Conservation (phyloP, 2,329 filamentous ascomycete species). For the Fusarium nisikadoi region DNA sequence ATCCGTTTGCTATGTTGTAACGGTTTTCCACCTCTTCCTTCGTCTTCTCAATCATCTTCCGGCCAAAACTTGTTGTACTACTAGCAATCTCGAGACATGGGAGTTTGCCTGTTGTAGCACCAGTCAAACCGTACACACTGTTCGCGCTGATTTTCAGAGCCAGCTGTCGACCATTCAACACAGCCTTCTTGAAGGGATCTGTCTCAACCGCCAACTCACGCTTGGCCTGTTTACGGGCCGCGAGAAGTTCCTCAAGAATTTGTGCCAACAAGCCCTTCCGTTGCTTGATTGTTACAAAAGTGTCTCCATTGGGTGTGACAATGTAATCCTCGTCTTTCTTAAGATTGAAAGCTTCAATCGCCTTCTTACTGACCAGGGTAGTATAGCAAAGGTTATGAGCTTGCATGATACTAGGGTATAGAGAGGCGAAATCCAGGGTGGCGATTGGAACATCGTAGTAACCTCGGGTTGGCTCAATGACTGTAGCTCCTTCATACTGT, state of each 20-base stretch:
- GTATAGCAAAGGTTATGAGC: constrained; percentile 99
- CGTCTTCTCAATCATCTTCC: constrained; percentile 98
- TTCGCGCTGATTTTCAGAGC: constrained; percentile 97
- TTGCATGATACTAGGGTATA: constrained; percentile 99
- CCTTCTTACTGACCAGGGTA: constrained; percentile 78
- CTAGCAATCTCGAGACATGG: constrained; percentile 95
- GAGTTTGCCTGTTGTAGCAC: constrained; percentile 94
- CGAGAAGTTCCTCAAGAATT: constrained; percentile 92
- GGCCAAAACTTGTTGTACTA: constrained; percentile 95
- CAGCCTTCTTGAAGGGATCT: constrained; percentile 97
- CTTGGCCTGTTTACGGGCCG: constrained; percentile 95
- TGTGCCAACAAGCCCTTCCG: constrained; percentile 93
- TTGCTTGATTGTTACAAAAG: constrained; percentile 88
- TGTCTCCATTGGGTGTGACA: constrained; percentile 91
- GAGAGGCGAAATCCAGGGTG: constrained; percentile 97
- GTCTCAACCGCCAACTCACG: constrained; percentile 88
- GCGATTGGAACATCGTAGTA: constrained; percentile 97
- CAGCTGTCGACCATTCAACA: constrained; percentile 95
- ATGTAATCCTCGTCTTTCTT: constrained; percentile 96
- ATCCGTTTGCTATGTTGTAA: constrained; percentile 94
- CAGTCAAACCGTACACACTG: constrained; percentile 96
- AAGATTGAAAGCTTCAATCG: constrained; percentile 78
- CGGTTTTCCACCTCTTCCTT: constrained; percentile 93
- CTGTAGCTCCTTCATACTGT: constrained; percentile 96
- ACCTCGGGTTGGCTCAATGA: constrained; percentile 92